Conservation (phyloP, 768 basidiomycete genomes). For the Mycena crocata region DNA sequence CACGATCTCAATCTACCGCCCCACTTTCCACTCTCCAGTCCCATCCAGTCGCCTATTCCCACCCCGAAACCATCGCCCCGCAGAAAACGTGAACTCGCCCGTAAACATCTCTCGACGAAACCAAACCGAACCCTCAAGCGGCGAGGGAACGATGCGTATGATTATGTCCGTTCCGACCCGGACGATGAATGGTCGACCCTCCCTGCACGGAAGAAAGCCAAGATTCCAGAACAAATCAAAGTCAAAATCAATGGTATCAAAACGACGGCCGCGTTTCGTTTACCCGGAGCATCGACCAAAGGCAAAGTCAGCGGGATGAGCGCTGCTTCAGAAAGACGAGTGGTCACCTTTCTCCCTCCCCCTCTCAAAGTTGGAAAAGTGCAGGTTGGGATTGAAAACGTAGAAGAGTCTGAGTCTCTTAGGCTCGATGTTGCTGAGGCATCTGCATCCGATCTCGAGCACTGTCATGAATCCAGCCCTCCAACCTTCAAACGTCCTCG, state of each 20-base stretch:
- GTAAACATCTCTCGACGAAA: slow-evolving; percentile 1
- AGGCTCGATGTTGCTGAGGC: not conserved
- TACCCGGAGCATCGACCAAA: slow-evolving; percentile 22
- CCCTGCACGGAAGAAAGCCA: slow-evolving; percentile 45
- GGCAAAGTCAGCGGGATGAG: slow-evolving; percentile 25
- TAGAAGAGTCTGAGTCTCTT: not conserved
- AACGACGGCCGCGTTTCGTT: slow-evolving; percentile 25
- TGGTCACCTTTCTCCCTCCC: slow-evolving; percentile 32
- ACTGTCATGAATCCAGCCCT: slow-evolving; percentile 12
- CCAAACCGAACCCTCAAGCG: slow-evolving; percentile 1
- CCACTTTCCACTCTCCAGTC: slow-evolving; percentile 27
- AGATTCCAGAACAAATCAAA: slow-evolving; percentile 18
- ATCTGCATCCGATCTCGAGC: slow-evolving; percentile 1
- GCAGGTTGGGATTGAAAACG: slow-evolving; percentile 16
- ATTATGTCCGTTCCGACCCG: slow-evolving; percentile 39
- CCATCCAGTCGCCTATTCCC: slow-evolving; percentile 15
- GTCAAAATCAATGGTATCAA: slow-evolving; percentile 20
- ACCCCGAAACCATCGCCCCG: slow-evolving; percentile 30
- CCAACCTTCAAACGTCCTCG: slow-evolving; percentile 32
- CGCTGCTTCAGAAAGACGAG: slow-evolving; percentile 24
- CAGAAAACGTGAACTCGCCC: slow-evolving; percentile 6
- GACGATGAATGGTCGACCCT: slow-evolving; percentile 55
- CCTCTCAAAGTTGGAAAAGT: slow-evolving; percentile 28
- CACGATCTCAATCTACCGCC: slow-evolving; percentile 3
- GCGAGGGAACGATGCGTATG: slow-evolving; percentile 40